Evolutionary conservation across 768 basidiomycete genomes (phyloP).

Genomic region (Russula olivacea): DNA sequence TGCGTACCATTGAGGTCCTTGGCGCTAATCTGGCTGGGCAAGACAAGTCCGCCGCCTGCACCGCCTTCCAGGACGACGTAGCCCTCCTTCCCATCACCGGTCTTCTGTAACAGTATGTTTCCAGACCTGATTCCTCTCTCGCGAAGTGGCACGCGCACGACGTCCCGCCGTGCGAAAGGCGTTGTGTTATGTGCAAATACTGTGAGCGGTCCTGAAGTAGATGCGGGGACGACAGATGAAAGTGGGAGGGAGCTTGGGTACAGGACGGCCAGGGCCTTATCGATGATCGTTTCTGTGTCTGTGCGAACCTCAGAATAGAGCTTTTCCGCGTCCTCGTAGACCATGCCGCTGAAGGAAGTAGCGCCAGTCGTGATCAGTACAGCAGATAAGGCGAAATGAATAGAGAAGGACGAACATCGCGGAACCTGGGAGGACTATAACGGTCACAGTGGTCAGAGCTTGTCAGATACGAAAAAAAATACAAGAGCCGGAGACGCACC

Average conservation of each 20-base stretch:
- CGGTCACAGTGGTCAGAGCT: background rate
- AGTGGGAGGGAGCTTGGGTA: slow-evolving; percentile 45
- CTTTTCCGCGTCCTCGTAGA: slow-evolving; percentile 90
- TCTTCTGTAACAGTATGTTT: slow-evolving; percentile 58
- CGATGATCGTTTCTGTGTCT: slow-evolving; percentile 60
- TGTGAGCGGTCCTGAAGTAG: slow-evolving; percentile 33
- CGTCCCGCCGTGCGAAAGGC: slow-evolving; percentile 69
- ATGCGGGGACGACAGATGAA: slow-evolving; percentile 30
- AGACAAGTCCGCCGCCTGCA: slow-evolving; percentile 33
- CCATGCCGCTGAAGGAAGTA: slow-evolving; percentile 66
- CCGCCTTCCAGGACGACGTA: slow-evolving; percentile 64
- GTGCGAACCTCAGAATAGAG: slow-evolving; percentile 74
- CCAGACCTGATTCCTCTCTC: slow-evolving; percentile 36
- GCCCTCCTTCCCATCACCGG: slow-evolving; percentile 57
- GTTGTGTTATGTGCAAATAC: slow-evolving; percentile 81
- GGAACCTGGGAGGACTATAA: slow-evolving; percentile 81
- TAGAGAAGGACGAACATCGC: slow-evolving; percentile 60
- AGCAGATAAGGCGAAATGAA: background rate
- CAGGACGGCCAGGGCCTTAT: slow-evolving; percentile 67
- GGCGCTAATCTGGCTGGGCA: slow-evolving; percentile 8
- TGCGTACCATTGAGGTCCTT: slow-evolving; percentile 5
- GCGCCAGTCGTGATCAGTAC: background rate
- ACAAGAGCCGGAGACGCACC: slow-evolving; percentile 40
- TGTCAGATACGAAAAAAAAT: background rate
- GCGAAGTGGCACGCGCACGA: slow-evolving; percentile 59